Evolutionary conservation across 2,329 filamentous ascomycete genomes (phyloP), one percentile per base, ranked within the genome.

Genomic region (Exophiala alcalophila): DNA sequence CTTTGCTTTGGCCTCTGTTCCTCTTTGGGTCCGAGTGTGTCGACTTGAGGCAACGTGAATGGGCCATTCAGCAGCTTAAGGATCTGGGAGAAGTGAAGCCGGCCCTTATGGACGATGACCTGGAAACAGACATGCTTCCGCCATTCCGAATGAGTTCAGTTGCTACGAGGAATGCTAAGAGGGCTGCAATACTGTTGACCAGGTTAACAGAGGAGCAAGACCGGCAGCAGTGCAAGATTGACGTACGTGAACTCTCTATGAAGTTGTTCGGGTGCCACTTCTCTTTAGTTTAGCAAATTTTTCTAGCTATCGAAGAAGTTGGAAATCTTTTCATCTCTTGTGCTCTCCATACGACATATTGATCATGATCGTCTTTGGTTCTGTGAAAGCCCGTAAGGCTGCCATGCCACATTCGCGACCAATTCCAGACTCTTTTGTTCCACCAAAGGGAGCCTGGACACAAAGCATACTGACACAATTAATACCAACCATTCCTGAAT

Each of bases 401-500:
- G 59, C 61, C 46, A 63, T 59, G 2, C 65, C 63, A 41, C 65
- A 49, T 46, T 77, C 69, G 10, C 73, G 59, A 0, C 75, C 75
- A 57, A 78, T 66, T n/a, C 68, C 67, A 38, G 64, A 68, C 52
- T 69, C 63, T 54, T 69, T 69, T 5, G 66, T 64, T 29, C 67
- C 67, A 14, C 67, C 67, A 44, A 67, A 68, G 1, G 66, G 65
- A 8, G 67, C 52, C 0, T 61, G 53, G 0, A 59, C 56, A 44
- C 67, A 61, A 23, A 60, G 61, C 29, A 68, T 61, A 42, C 62
- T 61, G 18, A 61, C 65, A 21, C 63, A 68, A 39, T 70, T 70
- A n/a, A 69, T 58, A 63, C 66, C 67, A 2, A 68, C 65, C 59
- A 64, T 68, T 11, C 66, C 67, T 1, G 65, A 56, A 43, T 68